Percentiles rank a stretch among this genome's conserved stretches.
Evolutionary conservation across 805 yeast genomes (phyloP).

Genomic region (Candida takata): DNA sequence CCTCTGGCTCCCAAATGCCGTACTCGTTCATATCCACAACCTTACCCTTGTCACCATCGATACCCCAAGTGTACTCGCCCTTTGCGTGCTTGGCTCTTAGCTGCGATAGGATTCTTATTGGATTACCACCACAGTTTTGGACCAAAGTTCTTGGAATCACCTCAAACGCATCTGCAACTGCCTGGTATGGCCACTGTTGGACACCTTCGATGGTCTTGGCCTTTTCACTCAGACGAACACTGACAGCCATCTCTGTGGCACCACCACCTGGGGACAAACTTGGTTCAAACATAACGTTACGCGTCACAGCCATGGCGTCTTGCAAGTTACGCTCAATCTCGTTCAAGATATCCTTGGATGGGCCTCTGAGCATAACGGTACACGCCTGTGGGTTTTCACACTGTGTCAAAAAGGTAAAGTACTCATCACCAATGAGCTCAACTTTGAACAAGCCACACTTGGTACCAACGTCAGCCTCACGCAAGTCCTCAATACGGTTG

Average conservation of each 20-base stretch:
- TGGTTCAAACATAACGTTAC: conserved; percentile 93
- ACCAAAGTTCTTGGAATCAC: conserved; percentile 96
- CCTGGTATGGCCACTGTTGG: conserved; percentile 98
- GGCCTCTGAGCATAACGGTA: conserved; percentile 88
- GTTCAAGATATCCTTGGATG: conserved; percentile 91
- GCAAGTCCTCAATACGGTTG: conserved; percentile 89
- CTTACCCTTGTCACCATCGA: conserved; percentile 92
- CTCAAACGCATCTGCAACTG: conserved; percentile 98
- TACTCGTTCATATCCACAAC: conserved; percentile 92
- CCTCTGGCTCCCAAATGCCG: conserved; percentile 99
- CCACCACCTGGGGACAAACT: conserved; percentile 98
- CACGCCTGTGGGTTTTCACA: conserved; percentile 89
- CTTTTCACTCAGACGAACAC: conserved; percentile 79
- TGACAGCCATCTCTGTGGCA: conserved; percentile 98
- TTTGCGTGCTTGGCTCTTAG: conserved; percentile 95
- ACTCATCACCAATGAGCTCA: conserved; percentile 95
- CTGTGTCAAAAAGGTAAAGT: conserved; percentile 76
- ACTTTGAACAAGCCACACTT: conserved; percentile 88
- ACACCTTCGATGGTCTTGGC: conserved; percentile 92
- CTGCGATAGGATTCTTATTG: conserved; percentile 82
- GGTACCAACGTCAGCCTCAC: conserved; percentile 84
- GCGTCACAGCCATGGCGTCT: conserved; percentile 97
- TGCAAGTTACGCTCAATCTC: conserved; percentile 96
- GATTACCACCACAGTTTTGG: conserved; percentile 97
- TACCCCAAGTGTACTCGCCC: conserved; percentile 79